phyloP scores from a whole-genome alignment of 192 early-diverging fungal genomes.

The Lunasporangiospora selenospora region DNA sequence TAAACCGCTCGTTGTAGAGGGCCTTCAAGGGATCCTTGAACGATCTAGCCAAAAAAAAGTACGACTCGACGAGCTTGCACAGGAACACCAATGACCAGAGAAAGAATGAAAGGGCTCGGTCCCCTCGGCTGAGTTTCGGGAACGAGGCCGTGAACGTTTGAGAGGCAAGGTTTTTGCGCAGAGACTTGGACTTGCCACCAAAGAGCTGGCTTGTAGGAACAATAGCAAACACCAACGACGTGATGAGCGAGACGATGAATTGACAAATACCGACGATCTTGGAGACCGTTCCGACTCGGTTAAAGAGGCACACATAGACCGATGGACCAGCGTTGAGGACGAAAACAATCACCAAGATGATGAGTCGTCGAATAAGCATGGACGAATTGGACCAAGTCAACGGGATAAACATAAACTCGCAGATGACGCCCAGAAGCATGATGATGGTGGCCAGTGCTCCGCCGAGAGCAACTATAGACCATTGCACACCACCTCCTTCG shows the following conservation, averaged over 20 bases:
- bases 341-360: slow-evolving; percentile 65
- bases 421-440: slow-evolving; percentile 67
- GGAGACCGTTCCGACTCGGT: slow-evolving; percentile 52
- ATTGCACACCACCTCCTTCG: slow-evolving; percentile 56
- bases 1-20: slow-evolving; percentile 53
- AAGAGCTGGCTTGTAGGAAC: slow-evolving; percentile 71
- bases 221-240: slow-evolving; percentile 70
- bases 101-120: slow-evolving; percentile 71
- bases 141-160: slow-evolving; percentile 79
- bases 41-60: slow-evolving; percentile 83
- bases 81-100: slow-evolving; percentile 76
- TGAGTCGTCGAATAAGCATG: slow-evolving; percentile 56
- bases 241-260: slow-evolving; percentile 70
- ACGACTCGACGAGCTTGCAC: slow-evolving; percentile 82
- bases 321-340: slow-evolving; percentile 70
- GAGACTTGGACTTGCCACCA: slow-evolving; percentile 29
- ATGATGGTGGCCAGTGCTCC: slow-evolving; percentile 74
- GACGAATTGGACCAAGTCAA: slow-evolving; percentile 62
- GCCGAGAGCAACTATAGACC: slow-evolving; percentile 73
- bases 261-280: slow-evolving; percentile 70
- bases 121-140: slow-evolving; percentile 67
- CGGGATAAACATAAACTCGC: slow-evolving; percentile 77
- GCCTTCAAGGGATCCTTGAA: slow-evolving; percentile 80
- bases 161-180: slow-evolving; percentile 50
- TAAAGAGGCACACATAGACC: slow-evolving; percentile 60